Evolutionary conservation across 2,329 filamentous ascomycete genomes (phyloP).

Genomic region (Fusarium sp.): DNA sequence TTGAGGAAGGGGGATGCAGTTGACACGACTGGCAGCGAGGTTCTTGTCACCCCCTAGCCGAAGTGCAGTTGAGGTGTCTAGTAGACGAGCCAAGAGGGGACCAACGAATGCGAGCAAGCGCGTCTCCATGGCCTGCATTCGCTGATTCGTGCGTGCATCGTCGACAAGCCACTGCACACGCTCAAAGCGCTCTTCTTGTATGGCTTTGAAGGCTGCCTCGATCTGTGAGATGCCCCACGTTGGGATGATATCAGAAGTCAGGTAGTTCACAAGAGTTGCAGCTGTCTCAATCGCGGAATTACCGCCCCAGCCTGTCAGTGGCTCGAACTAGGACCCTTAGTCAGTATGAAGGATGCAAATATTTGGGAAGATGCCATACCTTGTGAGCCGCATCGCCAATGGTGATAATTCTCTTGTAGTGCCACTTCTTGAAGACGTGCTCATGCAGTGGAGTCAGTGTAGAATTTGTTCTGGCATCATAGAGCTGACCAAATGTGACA

Average conservation of each 20-base stretch:
- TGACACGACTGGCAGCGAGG: not conserved
- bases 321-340: not conserved
- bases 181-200: not conserved
- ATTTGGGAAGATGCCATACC: not conserved
- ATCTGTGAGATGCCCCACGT: not conserved
- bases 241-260: not conserved
- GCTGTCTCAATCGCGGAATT: slow-evolving; percentile 11
- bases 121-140: slow-evolving; percentile 1
- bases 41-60: rapidly evolving
- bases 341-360: not conserved
- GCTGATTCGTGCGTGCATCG: not conserved
- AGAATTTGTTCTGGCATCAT: not conserved
- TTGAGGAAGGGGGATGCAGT: not conserved
- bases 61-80: rapidly evolving
- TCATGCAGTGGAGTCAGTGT: slow-evolving; percentile 10
- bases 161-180: slow-evolving; percentile 1
- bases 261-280: not conserved
- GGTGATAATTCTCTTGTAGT: slow-evolving; percentile 3
- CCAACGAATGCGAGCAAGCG: not conserved
- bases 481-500: not conserved
- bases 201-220: not conserved
- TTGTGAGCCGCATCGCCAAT: slow-evolving; percentile 26
- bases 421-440: slow-evolving; percentile 10
- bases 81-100: not conserved
- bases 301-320: not conserved